phyloP scores from a whole-genome alignment of 805 yeast species.

The Barnettozyma wickerhamii region DNA sequence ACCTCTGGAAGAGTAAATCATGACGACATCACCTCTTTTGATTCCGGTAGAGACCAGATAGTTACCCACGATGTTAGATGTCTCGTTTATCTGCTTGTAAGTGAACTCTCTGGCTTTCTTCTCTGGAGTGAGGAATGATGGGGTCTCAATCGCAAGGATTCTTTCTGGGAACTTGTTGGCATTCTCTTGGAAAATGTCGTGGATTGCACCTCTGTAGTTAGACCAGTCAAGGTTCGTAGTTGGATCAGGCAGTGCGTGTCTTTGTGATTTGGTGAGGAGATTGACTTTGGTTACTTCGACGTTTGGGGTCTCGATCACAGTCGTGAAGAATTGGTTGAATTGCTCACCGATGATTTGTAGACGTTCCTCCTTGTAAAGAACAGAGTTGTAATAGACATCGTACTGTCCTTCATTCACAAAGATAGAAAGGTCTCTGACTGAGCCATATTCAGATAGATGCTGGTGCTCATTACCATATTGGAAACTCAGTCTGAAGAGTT shows the following conservation, averaged over 20 bases:
- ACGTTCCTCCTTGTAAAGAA: slow-evolving; percentile 68
- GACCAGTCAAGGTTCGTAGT: slow-evolving; percentile 84
- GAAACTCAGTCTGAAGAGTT: slow-evolving; percentile 53
- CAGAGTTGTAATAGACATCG: slow-evolving; percentile 64
- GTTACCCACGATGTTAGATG: slow-evolving; percentile 91
- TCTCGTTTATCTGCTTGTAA: slow-evolving; percentile 84
- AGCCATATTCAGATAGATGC: slow-evolving; percentile 35
- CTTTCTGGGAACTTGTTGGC: slow-evolving; percentile 83
- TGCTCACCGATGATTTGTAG: slow-evolving; percentile 70
- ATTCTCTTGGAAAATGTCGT: slow-evolving; percentile 87
- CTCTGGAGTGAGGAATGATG: slow-evolving; percentile 49
- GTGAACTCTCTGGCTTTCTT: slow-evolving; percentile 67
- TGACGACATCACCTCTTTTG: slow-evolving; percentile 87
- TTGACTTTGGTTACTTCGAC: slow-evolving; percentile 53
- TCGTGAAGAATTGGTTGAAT: slow-evolving; percentile 47
- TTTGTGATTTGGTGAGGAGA: slow-evolving; percentile 66
- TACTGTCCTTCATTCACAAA: slow-evolving; percentile 36
- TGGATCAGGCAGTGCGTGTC: slow-evolving; percentile 74
- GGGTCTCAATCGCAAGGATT: slow-evolving; percentile 90
- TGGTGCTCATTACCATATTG: slow-evolving; percentile 37
- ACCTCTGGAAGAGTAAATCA: slow-evolving; percentile 97
- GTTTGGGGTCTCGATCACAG: slow-evolving; percentile 34
- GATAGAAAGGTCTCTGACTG: slow-evolving; percentile 61
- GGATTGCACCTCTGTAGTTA: slow-evolving; percentile 91
- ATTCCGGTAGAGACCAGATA: slow-evolving; percentile 79